A percentile compares a stretch with the other conserved stretches of the same genome.
phyloP scores from a whole-genome alignment of 1,284 basidiomycete genomes.

The Exobasidium rhododendri region DNA sequence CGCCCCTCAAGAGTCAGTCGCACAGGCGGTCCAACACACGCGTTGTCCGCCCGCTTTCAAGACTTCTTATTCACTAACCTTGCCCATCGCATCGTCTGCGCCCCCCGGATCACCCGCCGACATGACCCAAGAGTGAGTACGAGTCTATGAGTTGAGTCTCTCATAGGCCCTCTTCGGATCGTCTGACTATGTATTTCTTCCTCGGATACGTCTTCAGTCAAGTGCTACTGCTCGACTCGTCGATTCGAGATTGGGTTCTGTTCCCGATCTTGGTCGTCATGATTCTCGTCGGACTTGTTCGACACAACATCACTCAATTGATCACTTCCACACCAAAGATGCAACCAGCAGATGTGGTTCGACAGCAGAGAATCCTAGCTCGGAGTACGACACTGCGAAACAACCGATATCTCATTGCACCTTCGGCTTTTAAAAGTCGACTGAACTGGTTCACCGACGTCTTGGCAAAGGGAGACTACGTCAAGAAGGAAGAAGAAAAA shows the following conservation, averaged over 20 bases:
- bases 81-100: neutral
- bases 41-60: neutral
- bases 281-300: constrained; percentile 89
- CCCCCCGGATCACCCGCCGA: neutral
- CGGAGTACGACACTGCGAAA: constrained; percentile 35
- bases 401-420: constrained; percentile 42
- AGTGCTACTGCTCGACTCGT: constrained; percentile 41
- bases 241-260: constrained; percentile 65
- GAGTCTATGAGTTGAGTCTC: neutral
- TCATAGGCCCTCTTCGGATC: no score
- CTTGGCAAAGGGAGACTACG: constrained; percentile 42
- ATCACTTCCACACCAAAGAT: constrained; percentile 83
- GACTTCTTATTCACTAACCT: neutral
- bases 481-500: constrained; percentile 30
- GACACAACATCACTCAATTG: constrained; percentile 86
- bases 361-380: constrained; percentile 71
- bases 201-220: no score
- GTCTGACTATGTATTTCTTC: no score
- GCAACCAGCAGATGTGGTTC: constrained; percentile 70
- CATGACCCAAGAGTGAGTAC: neutral
- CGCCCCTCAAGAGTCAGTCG: neutral
- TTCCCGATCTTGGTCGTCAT: constrained; percentile 97
- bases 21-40: neutral
- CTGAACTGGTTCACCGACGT: constrained; percentile 36
- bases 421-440: constrained; percentile 34